Evolutionary conservation across 2,329 filamentous ascomycete genomes (phyloP).

Genomic region (Fusarium nematophilum): DNA sequence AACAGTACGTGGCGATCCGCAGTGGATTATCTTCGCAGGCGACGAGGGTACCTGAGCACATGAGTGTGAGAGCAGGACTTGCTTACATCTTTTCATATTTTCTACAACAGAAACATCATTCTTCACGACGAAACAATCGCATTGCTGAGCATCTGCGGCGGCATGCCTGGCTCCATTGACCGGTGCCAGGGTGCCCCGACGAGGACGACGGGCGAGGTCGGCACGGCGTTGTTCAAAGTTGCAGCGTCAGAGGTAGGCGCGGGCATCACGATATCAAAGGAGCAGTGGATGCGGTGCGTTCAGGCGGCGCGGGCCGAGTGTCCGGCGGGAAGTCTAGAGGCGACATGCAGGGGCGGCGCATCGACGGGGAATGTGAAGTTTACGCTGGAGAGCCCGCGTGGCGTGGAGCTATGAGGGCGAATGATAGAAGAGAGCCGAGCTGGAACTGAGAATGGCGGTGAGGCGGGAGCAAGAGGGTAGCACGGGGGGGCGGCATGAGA

Average conservation of each 20-base stretch:
- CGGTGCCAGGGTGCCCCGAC: slow-evolving; percentile 56
- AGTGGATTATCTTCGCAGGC: slow-evolving; percentile 2
- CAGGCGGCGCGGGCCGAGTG: slow-evolving; percentile 63
- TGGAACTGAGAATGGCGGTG: slow-evolving; percentile 20
- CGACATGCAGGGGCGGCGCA: slow-evolving; percentile 60
- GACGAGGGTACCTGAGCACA: slow-evolving; percentile 1
- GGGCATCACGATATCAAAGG: slow-evolving; percentile 65
- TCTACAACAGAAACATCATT: slow-evolving; percentile 53
- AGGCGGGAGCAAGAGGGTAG: not conserved
- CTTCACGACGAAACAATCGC: slow-evolving; percentile 63
- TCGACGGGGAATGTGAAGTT: slow-evolving; percentile 59
- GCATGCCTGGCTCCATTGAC: slow-evolving; percentile 60
- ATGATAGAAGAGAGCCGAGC: slow-evolving; percentile 10
- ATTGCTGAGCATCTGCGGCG: slow-evolving; percentile 61
- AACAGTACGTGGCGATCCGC: slow-evolving; percentile 49
- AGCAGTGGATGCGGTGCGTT: slow-evolving; percentile 65
- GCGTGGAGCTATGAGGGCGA: slow-evolving; percentile 18
- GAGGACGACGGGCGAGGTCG: slow-evolving; percentile 58
- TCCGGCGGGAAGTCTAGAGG: slow-evolving; percentile 60
- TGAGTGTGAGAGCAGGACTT: slow-evolving; percentile 7
- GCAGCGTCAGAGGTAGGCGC: slow-evolving; percentile 54
- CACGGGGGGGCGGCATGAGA: not conserved
- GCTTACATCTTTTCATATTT: slow-evolving; percentile 29
- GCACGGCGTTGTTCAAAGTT: slow-evolving; percentile 61
- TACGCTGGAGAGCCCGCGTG: slow-evolving; percentile 43